phyloP scores from a whole-genome alignment of 208 protist species.

The Novymonas esmeraldas region DNA sequence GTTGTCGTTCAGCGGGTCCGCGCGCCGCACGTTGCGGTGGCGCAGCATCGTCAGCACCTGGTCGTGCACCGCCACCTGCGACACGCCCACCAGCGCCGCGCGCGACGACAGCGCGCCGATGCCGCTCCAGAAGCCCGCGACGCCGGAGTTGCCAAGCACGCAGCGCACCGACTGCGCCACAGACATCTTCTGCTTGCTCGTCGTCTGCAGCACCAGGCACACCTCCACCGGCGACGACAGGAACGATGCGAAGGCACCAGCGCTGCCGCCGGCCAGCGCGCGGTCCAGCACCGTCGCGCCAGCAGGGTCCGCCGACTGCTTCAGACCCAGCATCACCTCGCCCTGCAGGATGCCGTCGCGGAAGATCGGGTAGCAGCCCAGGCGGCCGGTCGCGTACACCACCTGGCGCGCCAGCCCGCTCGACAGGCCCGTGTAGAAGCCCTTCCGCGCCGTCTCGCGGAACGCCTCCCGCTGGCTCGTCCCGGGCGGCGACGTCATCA shows the following conservation, averaged over 20 bases:
- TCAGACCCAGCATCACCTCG: constrained; percentile 46
- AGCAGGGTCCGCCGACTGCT: constrained; percentile 44
- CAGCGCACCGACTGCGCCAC: constrained; percentile 39
- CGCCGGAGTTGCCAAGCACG: constrained; percentile 57
- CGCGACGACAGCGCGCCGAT: constrained; percentile 77
- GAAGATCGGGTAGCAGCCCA: constrained; percentile 92
- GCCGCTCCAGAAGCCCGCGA: constrained; percentile 86
- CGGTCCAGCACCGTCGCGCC: constrained; percentile 70
- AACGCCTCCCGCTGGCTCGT: constrained; percentile 54
- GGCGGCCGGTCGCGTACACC: constrained; percentile 88
- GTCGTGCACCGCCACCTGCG: constrained; percentile 93
- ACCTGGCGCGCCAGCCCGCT: constrained; percentile 86
- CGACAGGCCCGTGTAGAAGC: constrained; percentile 84
- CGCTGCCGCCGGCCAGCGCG: constrained; percentile 70
- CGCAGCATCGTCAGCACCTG: constrained; percentile 85
- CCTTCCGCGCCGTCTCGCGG: constrained; percentile 51
- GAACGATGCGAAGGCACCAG: constrained; percentile 86
- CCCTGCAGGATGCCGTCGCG: constrained; percentile 70
- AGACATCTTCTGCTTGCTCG: constrained; percentile 65
- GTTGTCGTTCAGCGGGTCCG: constrained; percentile 54
- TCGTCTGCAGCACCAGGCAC: constrained; percentile 92
- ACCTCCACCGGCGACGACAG: constrained; percentile 91
- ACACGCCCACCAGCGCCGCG: constrained; percentile 84
- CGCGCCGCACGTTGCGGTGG: constrained; percentile 38
- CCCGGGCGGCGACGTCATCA: constrained; percentile 74